Base-by-base conservation (phyloP, 495 filamentous ascomycete species). In the Lepidopterella palustris region DNA sequence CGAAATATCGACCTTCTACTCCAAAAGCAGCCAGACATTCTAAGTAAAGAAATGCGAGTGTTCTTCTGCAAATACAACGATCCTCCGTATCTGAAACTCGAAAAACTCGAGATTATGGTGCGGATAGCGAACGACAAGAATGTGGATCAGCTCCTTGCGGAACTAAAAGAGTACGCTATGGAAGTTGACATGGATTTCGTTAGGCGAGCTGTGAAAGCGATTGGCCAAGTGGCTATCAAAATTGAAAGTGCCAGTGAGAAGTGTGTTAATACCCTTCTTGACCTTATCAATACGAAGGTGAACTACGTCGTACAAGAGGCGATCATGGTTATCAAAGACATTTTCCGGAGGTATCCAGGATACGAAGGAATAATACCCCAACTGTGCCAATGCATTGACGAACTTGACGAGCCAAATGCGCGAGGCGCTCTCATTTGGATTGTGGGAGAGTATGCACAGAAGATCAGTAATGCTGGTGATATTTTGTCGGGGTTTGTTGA, bases 31-130 rank as follows among this genome's bases (percentile, higher is more conserved):
- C 92, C 93, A 1, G 92, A 95, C 68, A 96, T 98, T 51, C 78
- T 98, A 1, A 93, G 88, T 76, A 97, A 97, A 71, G 93, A 98
- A 73, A 85, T 98, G 53, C 85, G 93, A 49, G 93, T 98, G 1
- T 98, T 98, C 77, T 98, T 97, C 77, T 98, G 93, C 85, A 98
- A 98, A 77, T 98, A 98, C 77, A 97, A 98, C 71, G 93, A 98
- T 69, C 93, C 93, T 1, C 90, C 89, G 15, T 98, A 98, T 68
- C 87, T 98, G 73, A 98, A 98, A 71, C 83, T 98, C 28, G 86
- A 96, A 72, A 98, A 98, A 61, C 84, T 98, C 47, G 93, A 98
- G 68, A 97, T 97, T 58, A 97, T 98, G 93, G 92, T 98, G 15
- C 86, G 95, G 73, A 97, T 98, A 84, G 92, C 93, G 50, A 98